Evolutionary conservation across 2,329 filamentous ascomycete genomes (phyloP), one percentile per base, ranked within the genome.

Genomic region (Aspergillus hiratsukae): DNA sequence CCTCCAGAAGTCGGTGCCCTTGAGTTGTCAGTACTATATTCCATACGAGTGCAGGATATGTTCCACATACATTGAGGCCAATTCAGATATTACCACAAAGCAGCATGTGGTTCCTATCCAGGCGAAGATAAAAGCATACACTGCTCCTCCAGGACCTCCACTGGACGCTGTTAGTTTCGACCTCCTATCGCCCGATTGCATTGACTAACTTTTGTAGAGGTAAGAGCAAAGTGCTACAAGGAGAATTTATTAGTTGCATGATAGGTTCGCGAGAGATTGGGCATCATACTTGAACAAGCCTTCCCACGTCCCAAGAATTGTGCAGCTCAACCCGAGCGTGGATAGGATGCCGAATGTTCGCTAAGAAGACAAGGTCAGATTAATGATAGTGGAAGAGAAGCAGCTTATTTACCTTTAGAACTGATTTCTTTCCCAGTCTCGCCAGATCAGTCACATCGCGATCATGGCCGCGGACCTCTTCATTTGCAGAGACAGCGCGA

Each of bases 301-400:
- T 56, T 76, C 73, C 74, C 74, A 76, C 5, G 72, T 75, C 45
- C 65, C 65, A 63, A 76, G 70, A 48, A 76, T 67, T 3, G 73
- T 74, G 57, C 69, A 72, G 45, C 72, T 73, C 57, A 76, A 75
- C 6, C 74, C 74, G 31, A 75, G 66, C 25, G 73, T 75, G 2
- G 73, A 75, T 50, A 76, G 60, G 52, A 75, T 66, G 4, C 73
- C 68, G 49, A 75, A 76, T 53, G 75, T 75, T 51, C 74, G 69
- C 73, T 76, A 59, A 25, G 25, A 11, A 48, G 27, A 10, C 14
- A 5, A 37, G 14, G 14, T 37, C 14, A 37, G 2, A 17, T 10
- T 25, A 25, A 23, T 17, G 2, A n/a, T 4, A 14, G 7, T 8
- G 3, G 25, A 17, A 14, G 14, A 35, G 19, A 6, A 14, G 25